A percentile compares a stretch with the other conserved stretches of the same genome.
These are phyloP conservation scores for Dittrichia graveolens DNA, from an alignment of 129 eudicot genomes.

Conservation along the genomic window DNA sequence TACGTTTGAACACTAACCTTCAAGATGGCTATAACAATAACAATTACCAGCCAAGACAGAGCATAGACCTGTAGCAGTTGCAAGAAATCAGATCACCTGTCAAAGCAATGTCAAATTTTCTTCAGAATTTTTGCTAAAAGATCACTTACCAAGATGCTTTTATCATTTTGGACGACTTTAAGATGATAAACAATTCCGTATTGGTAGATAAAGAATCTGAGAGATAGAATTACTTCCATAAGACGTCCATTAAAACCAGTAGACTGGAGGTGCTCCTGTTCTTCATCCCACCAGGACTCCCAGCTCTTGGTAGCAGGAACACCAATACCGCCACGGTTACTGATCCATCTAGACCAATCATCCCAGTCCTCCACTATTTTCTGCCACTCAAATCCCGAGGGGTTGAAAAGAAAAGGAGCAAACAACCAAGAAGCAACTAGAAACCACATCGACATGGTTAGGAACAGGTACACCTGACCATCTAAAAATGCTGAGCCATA, in stretches of 20 bases:
- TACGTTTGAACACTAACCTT: conserved; percentile 27
- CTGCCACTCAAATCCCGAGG: conserved; percentile 98
- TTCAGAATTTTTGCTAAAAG: not conserved
- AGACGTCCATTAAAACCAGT: conserved; percentile 77
- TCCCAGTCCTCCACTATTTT: conserved; percentile 96
- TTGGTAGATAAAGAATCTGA: conserved; percentile 86
- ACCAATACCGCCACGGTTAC: conserved; percentile 87
- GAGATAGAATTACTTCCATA: conserved; percentile 68
- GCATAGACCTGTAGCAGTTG: conserved; percentile 42
- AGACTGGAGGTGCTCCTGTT: conserved; percentile 79
- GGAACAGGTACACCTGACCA: conserved; percentile 38
- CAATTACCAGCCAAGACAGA: conserved; percentile 59
- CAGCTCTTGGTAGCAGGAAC: conserved; percentile 97
- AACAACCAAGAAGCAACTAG: conserved; percentile 84
- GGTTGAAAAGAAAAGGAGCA: conserved; percentile 95
- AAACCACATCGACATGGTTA: conserved; percentile 89
- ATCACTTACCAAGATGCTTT: conserved; percentile 65
- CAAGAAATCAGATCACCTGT: conserved; percentile 5
- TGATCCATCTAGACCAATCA: conserved; percentile 96
- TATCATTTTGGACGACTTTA: conserved; percentile 67
- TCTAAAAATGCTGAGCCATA: conserved; percentile 53
- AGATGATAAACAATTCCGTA: conserved; percentile 92
- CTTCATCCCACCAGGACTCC: conserved; percentile 99
- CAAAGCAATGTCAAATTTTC: not conserved
- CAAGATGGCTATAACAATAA: conserved; percentile 23